phyloP scores from a whole-genome alignment of 139 green algal species.

The Dunaliella primolecta region DNA sequence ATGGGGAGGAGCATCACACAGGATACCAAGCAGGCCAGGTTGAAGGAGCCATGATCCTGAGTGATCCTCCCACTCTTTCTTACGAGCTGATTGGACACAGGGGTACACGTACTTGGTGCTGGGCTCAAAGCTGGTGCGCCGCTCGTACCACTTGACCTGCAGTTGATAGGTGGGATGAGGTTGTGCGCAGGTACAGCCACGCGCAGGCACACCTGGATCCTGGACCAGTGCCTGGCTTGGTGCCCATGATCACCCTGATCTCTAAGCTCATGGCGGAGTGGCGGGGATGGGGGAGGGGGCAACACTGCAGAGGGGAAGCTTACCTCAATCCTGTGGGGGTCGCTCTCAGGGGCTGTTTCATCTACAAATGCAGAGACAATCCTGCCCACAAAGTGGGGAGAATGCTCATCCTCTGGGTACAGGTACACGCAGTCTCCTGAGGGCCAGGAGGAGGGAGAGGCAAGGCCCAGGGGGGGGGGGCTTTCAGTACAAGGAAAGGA shows the following conservation, averaged over 20 bases:
- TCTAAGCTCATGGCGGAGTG: not conserved
- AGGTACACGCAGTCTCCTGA: constrained; percentile 51
- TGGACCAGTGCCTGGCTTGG: not conserved
- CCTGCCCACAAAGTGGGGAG: constrained; percentile 45
- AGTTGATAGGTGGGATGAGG: not conserved
- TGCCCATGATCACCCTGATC: not conserved
- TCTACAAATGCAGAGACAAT: constrained; percentile 50
- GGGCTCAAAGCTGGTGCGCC: constrained; percentile 39
- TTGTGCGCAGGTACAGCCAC: not conserved
- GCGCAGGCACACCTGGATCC: not conserved
- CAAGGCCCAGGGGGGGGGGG: too few relatives aligned
- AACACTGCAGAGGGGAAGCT: not conserved
- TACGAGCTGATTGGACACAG: too few relatives aligned
- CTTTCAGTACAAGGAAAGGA: too few relatives aligned
- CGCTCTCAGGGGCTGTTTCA: constrained; percentile 4
- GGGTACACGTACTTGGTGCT: constrained; percentile 13
- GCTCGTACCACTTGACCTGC: constrained; percentile 50
- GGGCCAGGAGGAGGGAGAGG: not conserved
- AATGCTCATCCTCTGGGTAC: constrained; percentile 47
- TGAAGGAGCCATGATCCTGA: too few relatives aligned
- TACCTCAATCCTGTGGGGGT: constrained; percentile 49
- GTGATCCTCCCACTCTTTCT: too few relatives aligned
- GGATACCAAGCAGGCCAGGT: too few relatives aligned
- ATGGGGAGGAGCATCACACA: too few relatives aligned
- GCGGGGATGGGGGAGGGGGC: too few relatives aligned